Evolutionary conservation across 208 protist species (phyloP), one percentile per base, ranked within the genome.

Genomic region (Wallacemonas sp.): DNA sequence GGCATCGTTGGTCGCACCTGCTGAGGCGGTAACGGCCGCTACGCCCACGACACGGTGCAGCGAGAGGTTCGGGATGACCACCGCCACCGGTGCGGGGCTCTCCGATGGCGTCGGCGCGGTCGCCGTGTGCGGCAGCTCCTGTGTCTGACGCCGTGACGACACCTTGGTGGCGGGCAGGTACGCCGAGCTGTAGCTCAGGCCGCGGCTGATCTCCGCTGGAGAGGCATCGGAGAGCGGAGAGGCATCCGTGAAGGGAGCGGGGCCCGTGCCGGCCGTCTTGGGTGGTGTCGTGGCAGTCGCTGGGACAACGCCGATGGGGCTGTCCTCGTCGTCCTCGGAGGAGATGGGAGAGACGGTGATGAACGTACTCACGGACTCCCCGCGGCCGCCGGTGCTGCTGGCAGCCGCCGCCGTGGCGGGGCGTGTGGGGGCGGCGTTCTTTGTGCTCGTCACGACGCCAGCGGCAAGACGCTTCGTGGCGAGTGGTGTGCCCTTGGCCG

Each of bases 261-360:
- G n/a, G n/a, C n/a, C n/a, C n/a, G n/a, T n/a, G n/a, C n/a, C n/a
- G n/a, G n/a, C n/a, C n/a, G n/a, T n/a, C n/a, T n/a, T n/a, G n/a
- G n/a, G n/a, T n/a, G n/a, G n/a, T 41, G 36, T 41, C 36, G 9
- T 41, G 36, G 36, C 14, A 14, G 9, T 41, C 9, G 36, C 36
- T 41, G n/a, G n/a, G n/a, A n/a, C n/a, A n/a, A n/a, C n/a, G n/a
- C n/a, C n/a, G 9, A 41, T 14, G 36, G 9, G 6, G 36, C 14
- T 30, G 30, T 58, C 52, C n/a, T 61, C 68, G 41, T 44, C 49
- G 17, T 69, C 62, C 17, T 54, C 32, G 58, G 64, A 68, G 5
- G 74, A 80, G 67, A 74, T 75, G 67, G 74, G 72, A 26, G 74
- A 80, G 24, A 80, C 68, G 26, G 74, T 80, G 26, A 80, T 64